Base-by-base conservation (phyloP, 148 eudicot genomes). In the Nyssa sinensis region DNA sequence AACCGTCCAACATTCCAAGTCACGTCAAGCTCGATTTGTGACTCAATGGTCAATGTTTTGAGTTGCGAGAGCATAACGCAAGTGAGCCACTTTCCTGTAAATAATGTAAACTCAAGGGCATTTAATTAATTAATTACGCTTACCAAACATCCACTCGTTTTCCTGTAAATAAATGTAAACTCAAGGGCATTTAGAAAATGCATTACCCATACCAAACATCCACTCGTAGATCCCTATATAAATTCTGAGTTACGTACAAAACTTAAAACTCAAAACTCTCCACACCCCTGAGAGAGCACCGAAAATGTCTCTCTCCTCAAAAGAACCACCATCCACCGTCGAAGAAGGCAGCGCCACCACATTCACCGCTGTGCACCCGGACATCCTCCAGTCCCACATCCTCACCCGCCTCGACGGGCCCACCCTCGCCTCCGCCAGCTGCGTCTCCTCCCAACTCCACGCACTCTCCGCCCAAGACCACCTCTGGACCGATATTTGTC, bases 321-420 rank as follows among this genome's bases (percentile, higher is more conserved):
- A 19, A 55, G 21, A 76, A 19, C 70, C 71, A 1, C 37, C 55
- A 3, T 13, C 70, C 61, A 62, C 84, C 75, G 5, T 75, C 62
- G 41, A 25, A 41, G 51, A 62, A 4, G 76, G 74, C 77, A 74
- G 75, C 39, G 62, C 74, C 71, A 70, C 85, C 83, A 59, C 70
- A 3, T 67, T 94, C 69, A 72, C 91, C 33, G 78, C 77, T 55
- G 67, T 94, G 49, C 90, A 86, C n/a, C 44, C 79, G 1, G 93
- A 94, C 74, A 47, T 94, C 29, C 68, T 94, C 41, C 77, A 80
- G 29, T 3, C 91, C 44, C 90, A 92, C 82, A 82, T 94, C 59
- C 85, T 94, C 32, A 81, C 87, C n/a, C 81, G 79, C 13, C 83
- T 94, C 11, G 97, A 94, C 75, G 98, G 98, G 7, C 78, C 84